Percentiles rank a stretch among this genome's conserved stretches.
phyloP scores from a whole-genome alignment of 108 stramenopile species.

The Cyclostephanos invisitatus region DNA sequence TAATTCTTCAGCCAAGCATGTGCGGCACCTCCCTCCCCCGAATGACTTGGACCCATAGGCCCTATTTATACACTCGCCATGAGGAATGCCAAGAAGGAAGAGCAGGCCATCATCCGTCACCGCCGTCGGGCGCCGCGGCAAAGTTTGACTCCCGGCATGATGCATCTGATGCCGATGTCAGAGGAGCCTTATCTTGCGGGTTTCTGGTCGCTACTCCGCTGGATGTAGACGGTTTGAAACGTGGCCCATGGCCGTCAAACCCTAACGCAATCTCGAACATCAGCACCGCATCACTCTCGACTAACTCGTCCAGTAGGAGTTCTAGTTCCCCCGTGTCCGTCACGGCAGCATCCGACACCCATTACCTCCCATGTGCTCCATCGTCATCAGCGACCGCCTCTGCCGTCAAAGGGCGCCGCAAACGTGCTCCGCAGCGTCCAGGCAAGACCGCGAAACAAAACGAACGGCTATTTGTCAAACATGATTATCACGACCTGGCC shows the following conservation, averaged over 20 bases:
- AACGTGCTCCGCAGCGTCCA: conserved; percentile 70
- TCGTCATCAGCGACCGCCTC: background rate
- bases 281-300: background rate
- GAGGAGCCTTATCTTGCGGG: background rate
- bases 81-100: background rate
- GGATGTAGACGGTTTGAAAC: background rate
- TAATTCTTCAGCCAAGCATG: background rate
- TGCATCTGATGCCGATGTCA: background rate
- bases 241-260: background rate
- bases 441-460: conserved; percentile 76
- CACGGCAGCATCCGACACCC: background rate
- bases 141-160: background rate
- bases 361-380: background rate
- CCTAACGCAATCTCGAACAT: background rate
- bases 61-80: background rate
- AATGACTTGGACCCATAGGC: background rate
- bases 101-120: background rate
- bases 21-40: conserved; percentile 2
- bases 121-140: background rate
- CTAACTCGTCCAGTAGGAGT: background rate
- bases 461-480: conserved; percentile 73
- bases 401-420: conserved; percentile 27
- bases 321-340: background rate
- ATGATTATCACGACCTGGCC: conserved; percentile 75
- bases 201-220: background rate